Conservation (phyloP, 2,329 filamentous ascomycete species). For the Orbilia blumenaviensis region DNA sequence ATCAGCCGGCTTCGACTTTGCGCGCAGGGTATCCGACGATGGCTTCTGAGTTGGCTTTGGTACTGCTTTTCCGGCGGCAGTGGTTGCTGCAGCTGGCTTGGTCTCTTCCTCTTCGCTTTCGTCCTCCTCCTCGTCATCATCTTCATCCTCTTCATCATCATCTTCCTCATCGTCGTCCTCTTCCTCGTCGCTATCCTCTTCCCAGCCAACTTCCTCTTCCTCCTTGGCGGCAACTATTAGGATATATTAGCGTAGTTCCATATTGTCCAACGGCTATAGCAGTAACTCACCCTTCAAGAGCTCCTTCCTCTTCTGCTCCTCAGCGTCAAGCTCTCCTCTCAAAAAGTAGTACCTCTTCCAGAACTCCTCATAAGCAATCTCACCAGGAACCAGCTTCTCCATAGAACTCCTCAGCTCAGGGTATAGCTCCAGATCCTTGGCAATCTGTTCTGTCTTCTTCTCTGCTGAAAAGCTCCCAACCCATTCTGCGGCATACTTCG, state of each 20-base stretch:
- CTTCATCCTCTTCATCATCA: slow-evolving; percentile 69
- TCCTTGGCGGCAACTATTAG: slow-evolving; percentile 62
- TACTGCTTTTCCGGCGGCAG: slow-evolving; percentile 58
- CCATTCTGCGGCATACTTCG: slow-evolving; percentile 76
- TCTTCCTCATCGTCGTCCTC: slow-evolving; percentile 61
- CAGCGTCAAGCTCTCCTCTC: slow-evolving; percentile 88
- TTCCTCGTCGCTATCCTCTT: slow-evolving; percentile 75
- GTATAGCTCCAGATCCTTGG: slow-evolving; percentile 82
- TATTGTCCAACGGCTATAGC: not conserved
- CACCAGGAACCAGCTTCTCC: slow-evolving; percentile 94
- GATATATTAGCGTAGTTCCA: not conserved
- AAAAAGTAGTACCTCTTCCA: slow-evolving; percentile 97
- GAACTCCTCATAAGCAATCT: slow-evolving; percentile 86
- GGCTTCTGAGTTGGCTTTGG: slow-evolving; percentile 62
- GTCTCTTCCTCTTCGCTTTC: slow-evolving; percentile 72
- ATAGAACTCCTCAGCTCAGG: slow-evolving; percentile 85
- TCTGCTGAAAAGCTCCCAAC: slow-evolving; percentile 79
- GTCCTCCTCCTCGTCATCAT: slow-evolving; percentile 74
- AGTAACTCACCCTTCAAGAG: slow-evolving; percentile 79
- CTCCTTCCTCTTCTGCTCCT: slow-evolving; percentile 87
- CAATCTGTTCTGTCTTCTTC: slow-evolving; percentile 83
- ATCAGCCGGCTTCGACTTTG: slow-evolving; percentile 76
- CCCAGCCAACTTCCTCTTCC: slow-evolving; percentile 76
- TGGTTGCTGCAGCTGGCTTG: slow-evolving; percentile 50
- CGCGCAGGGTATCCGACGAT: slow-evolving; percentile 59